Conservation (phyloP, 2,329 filamentous ascomycete genomes). For the Escovopsis sp. region DNA sequence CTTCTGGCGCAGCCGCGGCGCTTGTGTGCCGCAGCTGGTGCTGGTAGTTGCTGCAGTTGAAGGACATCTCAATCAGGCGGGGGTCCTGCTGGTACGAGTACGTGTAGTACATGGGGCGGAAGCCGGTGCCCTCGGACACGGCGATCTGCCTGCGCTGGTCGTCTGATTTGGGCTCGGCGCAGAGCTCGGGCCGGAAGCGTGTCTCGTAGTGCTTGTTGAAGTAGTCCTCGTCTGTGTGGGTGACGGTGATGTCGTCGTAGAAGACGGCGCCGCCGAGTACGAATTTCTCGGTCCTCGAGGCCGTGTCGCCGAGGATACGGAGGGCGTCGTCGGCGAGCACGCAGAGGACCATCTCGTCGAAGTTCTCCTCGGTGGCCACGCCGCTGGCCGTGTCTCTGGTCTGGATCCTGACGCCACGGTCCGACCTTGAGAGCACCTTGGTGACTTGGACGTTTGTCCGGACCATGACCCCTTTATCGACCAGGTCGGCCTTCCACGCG, state of each 20-base stretch:
- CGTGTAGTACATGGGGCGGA: conserved; percentile 52
- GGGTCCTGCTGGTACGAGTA: conserved; percentile 42
- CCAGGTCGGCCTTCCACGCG: conserved; percentile 40
- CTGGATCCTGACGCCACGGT: conserved; percentile 36
- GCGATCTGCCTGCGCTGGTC: conserved; percentile 24
- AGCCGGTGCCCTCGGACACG: conserved; percentile 34
- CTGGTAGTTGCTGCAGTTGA: conserved; percentile 65
- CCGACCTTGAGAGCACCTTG: conserved; percentile 34
- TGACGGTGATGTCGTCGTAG: conserved; percentile 57
- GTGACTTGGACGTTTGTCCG: conserved; percentile 42
- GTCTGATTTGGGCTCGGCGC: conserved; percentile 29
- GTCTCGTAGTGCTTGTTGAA: conserved; percentile 57
- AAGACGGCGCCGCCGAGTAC: conserved; percentile 59
- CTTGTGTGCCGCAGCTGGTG: conserved; percentile 44
- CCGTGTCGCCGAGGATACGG: conserved; percentile 41
- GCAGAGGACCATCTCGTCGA: conserved; percentile 53
- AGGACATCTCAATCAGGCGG: conserved; percentile 52
- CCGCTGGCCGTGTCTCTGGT: conserved; percentile 36
- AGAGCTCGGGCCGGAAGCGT: conserved; percentile 35
- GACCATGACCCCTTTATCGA: conserved; percentile 39
- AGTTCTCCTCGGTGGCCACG: conserved; percentile 37
- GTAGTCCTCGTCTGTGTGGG: conserved; percentile 49
- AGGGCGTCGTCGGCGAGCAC: conserved; percentile 50
- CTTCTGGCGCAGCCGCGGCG: conserved; percentile 5
- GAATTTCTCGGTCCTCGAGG: conserved; percentile 45